Evolutionary conservation across 148 eudicot species (phyloP).

Genomic region (Limonium bicolor): DNA sequence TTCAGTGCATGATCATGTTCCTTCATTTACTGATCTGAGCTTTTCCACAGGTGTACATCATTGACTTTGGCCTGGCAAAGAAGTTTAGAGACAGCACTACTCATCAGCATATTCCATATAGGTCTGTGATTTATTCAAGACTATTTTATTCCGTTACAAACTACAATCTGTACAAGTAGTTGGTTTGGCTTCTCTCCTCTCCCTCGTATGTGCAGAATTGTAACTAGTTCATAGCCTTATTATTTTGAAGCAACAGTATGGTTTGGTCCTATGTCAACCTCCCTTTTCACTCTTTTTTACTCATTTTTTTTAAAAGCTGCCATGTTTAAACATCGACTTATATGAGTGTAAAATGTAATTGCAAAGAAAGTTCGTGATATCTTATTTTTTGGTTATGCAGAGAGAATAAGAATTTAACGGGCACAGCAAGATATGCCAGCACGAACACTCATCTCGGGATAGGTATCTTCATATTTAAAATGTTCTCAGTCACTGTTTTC

Average conservation of each 20-base stretch:
- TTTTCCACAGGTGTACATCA: slow-evolving; percentile 57
- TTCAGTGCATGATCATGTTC: not conserved
- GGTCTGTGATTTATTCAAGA: slow-evolving; percentile 38
- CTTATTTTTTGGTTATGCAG: slow-evolving; percentile 19
- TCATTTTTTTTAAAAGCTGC: too few relatives aligned
- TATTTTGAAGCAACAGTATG: too few relatives aligned
- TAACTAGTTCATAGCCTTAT: too few relatives aligned
- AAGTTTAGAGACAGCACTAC: slow-evolving; percentile 86
- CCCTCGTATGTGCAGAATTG: too few relatives aligned
- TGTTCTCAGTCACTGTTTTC: not conserved
- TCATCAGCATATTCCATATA: slow-evolving; percentile 94
- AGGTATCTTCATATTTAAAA: slow-evolving; percentile 18
- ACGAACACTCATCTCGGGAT: slow-evolving; percentile 85
- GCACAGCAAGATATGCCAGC: slow-evolving; percentile 84
- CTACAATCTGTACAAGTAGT: too few relatives aligned
- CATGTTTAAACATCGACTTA: too few relatives aligned
- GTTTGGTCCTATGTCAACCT: too few relatives aligned
- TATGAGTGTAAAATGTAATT: too few relatives aligned
- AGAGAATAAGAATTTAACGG: slow-evolving; percentile 84
- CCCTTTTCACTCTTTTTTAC: too few relatives aligned
- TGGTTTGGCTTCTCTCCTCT: too few relatives aligned
- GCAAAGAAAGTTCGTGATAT: too few relatives aligned
- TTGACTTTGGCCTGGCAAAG: slow-evolving; percentile 98
- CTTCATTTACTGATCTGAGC: not conserved
- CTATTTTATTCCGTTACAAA: too few relatives aligned